These are phyloP conservation scores for Platanthera guangdongensis DNA, from an alignment of 106 monocot genomes.

Conservation along the genomic window DNA sequence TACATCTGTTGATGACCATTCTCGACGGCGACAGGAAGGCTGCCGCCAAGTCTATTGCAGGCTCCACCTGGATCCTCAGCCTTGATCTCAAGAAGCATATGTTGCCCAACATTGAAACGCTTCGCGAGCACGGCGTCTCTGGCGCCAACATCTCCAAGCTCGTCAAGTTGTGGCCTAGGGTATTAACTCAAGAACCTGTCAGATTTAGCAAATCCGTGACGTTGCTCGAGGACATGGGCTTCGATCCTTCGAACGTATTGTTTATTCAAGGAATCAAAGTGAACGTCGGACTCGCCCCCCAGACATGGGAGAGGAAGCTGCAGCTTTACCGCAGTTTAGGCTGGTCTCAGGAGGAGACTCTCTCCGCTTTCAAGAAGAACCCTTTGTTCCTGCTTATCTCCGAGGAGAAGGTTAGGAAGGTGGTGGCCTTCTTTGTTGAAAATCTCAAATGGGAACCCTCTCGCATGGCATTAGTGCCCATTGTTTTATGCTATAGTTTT, in stretches of 20 bases:
- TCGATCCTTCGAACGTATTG: slow-evolving; percentile 12
- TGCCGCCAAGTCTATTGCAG: neutral
- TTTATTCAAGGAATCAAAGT: slow-evolving; percentile 21
- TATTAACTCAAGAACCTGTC: neutral
- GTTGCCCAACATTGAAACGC: slow-evolving; percentile 19
- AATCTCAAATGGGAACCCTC: slow-evolving; percentile 5
- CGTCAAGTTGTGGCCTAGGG: slow-evolving; percentile 3
- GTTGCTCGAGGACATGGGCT: slow-evolving; percentile 13
- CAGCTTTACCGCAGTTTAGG: too few species aligned
- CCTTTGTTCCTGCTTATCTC: slow-evolving; percentile 28
- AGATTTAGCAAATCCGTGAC: slow-evolving; percentile 8
- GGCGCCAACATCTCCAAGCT: slow-evolving; percentile 13
- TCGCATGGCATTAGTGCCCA: neutral
- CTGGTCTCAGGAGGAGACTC: slow-evolving; percentile 38
- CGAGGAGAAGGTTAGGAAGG: slow-evolving; percentile 24
- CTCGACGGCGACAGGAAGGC: slow-evolving; percentile 10
- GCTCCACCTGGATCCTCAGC: neutral
- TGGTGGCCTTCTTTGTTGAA: slow-evolving; percentile 17
- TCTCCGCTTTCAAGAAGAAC: slow-evolving; percentile 25
- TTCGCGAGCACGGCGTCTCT: slow-evolving; percentile 19
- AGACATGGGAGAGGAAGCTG: slow-evolving; percentile 15
- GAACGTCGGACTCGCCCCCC: neutral
- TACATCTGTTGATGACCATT: slow-evolving; percentile 15
- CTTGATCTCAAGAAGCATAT: slow-evolving; percentile 5
- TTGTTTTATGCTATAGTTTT: too few species aligned